These are phyloP conservation scores for Nothophoma quercina DNA, from an alignment of 2,329 filamentous ascomycete species.

Conservation along the genomic window DNA sequence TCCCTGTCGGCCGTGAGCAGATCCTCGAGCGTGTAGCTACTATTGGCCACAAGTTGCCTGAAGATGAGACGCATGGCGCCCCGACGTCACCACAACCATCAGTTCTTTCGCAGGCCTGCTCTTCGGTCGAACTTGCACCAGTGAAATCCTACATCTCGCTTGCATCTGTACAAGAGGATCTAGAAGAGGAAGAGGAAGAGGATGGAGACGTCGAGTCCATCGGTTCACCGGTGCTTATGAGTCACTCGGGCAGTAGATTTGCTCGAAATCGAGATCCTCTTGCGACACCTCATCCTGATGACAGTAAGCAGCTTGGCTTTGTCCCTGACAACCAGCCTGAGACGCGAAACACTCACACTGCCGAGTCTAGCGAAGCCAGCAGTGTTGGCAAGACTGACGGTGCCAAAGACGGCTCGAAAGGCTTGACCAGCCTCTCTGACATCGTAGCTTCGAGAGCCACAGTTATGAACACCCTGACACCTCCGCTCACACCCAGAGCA, in stretches of 20 bases:
- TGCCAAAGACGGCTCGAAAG: conserved; percentile 17
- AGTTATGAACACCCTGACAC: conserved; percentile 17
- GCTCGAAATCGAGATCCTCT: conserved; percentile 22
- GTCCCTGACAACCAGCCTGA: conserved; percentile 4
- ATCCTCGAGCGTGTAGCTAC: conserved; percentile 40
- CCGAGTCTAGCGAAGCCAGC: conserved; percentile 23
- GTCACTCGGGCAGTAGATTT: conserved; percentile 10
- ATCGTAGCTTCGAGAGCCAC: conserved; percentile 21
- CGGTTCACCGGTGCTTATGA: conserved; percentile 30
- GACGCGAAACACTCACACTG: conserved; percentile 1
- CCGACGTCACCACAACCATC: conserved; percentile 34
- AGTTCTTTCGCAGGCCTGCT: conserved; percentile 39
- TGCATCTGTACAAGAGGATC: conserved; percentile 39
- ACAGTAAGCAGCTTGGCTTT: conserved; percentile 22
- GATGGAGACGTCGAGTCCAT: conserved; percentile 25
- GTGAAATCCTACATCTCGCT: conserved; percentile 39
- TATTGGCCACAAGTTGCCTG: conserved; percentile 35
- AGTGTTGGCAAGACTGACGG: conserved; percentile 28
- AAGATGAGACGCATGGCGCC: conserved; percentile 31
- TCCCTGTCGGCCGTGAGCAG: conserved; percentile 37
- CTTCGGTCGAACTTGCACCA: conserved; percentile 38
- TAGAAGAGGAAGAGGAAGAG: conserved; percentile 33
- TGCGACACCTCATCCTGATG: conserved; percentile 23
- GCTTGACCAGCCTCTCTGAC: conserved; percentile 21
- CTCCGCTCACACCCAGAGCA: conserved; percentile 24